Conservation (phyloP, 2,329 filamentous ascomycete species). For the Cytospora paraplurivora region DNA sequence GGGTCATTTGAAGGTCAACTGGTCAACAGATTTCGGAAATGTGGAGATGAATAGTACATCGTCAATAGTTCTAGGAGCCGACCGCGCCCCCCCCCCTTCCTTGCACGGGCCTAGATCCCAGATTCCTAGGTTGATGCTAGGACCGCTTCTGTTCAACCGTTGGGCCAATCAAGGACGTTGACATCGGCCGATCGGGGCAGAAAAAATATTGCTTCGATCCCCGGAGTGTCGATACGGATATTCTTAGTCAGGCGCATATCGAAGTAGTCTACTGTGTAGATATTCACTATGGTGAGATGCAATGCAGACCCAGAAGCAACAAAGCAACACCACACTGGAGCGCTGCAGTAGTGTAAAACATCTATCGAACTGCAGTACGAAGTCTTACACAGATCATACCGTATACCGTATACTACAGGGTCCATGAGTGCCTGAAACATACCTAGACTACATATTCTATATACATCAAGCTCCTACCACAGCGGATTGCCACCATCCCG, state of each 20-base stretch:
- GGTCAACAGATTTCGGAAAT: background rate
- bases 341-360: no score
- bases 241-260: no score
- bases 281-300: no score
- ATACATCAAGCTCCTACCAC: background rate
- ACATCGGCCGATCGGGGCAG: background rate
- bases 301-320: no score
- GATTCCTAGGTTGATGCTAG: background rate
- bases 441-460: no score
- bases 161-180: background rate
- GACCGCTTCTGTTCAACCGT: background rate
- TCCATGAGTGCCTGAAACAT: no score
- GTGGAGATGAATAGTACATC: background rate
- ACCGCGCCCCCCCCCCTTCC: no score
- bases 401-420: no score
- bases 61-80: background rate
- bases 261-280: no score
- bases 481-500: background rate
- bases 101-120: background rate
- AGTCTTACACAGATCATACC: no score
- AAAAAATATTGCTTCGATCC: background rate
- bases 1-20: background rate
- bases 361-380: no score
- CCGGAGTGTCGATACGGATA: background rate
- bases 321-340: no score